Evolutionary conservation across 1,284 basidiomycete species (phyloP), one percentile per base, ranked within the genome.

Genomic region (Ganoderma sp.): DNA sequence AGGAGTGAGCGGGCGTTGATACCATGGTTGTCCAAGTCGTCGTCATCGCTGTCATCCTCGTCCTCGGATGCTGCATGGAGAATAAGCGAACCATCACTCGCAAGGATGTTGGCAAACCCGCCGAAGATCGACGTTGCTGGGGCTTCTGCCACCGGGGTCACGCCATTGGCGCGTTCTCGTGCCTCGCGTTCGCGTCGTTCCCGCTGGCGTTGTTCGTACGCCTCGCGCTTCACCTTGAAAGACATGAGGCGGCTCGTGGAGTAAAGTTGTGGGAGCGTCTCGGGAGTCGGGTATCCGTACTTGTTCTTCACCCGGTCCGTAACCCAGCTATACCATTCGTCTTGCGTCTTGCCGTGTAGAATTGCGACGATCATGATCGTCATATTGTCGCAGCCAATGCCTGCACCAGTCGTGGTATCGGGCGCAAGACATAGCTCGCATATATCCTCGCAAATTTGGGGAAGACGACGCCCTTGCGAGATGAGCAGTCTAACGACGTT

Each of bases 311-410:
- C 93, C 56, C 97, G 89, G 63, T 96, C 88, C 71, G 87, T 90
- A 73, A 99, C 81, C 98, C 97, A 99, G 32, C 86, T 80, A 77
- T 94, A 94, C 98, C 98, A 99, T 78, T 98, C 91, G 71, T 95
- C 91, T 78, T 92, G 90, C 17, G 95, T 95, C 69, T 91, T 90
- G 41, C 95, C 97, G 71, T 93, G 87, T 41, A 98, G 86, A 61
- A 99, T 79, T 4, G 95, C 98, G 61, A 99, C 88, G 68, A 99
- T 88, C 73, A 98, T 88, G 65, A 98, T 85, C 0, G 98, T 99
- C 98, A 99, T 99, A 84, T 99, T 99, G 83, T 99, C 98, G 78
- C 97, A 99, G 28, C 98, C 98, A 70, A 99, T 94, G 19, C 98
- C 97, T 56, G 88, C 88, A 57, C 95, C 95, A 52, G 94, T 93